phyloP scores from a whole-genome alignment of 352 stramenopile species.

The Phytophthora tubulina region DNA sequence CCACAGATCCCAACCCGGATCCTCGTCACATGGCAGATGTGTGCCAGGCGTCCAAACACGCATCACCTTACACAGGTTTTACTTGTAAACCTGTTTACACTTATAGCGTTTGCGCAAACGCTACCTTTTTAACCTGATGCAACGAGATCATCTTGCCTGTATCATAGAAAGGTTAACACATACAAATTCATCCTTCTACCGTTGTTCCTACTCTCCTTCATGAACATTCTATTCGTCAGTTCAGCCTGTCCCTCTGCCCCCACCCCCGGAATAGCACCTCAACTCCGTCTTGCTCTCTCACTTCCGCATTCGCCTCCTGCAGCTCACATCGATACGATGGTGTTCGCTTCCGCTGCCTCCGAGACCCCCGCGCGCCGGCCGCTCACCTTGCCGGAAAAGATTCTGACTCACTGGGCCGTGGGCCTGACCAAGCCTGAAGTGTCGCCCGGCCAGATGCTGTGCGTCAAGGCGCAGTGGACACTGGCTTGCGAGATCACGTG shows the following conservation, averaged over 20 bases:
- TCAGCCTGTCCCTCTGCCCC: not conserved
- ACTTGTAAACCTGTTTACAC: not conserved
- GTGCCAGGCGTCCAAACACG: not conserved
- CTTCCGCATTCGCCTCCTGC: constrained; percentile 27
- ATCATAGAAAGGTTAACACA: not conserved
- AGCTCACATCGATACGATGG: constrained; percentile 19
- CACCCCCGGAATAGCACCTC: constrained; percentile 37
- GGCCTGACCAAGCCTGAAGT: constrained; percentile 74
- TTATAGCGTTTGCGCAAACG: constrained; percentile 43
- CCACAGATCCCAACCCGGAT: not conserved
- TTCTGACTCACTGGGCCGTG: constrained; percentile 80
- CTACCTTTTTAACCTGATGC: not conserved
- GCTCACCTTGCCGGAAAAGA: constrained; percentile 87
- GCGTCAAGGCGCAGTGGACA: constrained; percentile 87
- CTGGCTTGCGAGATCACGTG: constrained; percentile 89
- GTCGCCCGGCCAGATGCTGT: constrained; percentile 80
- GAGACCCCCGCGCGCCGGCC: constrained; percentile 48
- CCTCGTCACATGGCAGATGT: constrained; percentile 29
- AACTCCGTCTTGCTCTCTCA: constrained; percentile 13
- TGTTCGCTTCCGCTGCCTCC: constrained; percentile 11
- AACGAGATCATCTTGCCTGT: not conserved
- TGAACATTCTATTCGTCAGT: constrained; percentile 5
- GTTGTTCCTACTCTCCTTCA: constrained; percentile 1
- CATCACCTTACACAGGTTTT: constrained; percentile 3
- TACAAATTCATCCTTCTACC: constrained; percentile 11